Base-by-base conservation (phyloP, 345 rosid species). In the Schrenkiella parvula region DNA sequence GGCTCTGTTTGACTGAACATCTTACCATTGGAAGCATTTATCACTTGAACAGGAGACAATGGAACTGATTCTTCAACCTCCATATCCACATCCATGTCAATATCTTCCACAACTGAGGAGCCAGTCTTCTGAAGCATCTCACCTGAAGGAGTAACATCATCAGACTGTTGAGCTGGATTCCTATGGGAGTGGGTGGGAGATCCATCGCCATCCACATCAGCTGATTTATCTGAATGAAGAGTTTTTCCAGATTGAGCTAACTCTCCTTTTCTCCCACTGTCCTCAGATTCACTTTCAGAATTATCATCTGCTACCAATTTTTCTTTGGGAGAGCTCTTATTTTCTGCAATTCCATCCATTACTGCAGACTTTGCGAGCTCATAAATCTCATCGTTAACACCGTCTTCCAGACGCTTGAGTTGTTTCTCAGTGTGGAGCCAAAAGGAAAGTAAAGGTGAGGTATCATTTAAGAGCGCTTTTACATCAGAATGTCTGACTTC, bases 81-180 rank as follows among this genome's bases (percentile, higher is more conserved):
- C 98, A 95, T 91, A 81, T 95, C 98, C 60, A 95, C 90, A 73
- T 91, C 98, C 98, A 89, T 91, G 73, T 91, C 97, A 81, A 84
- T 74, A 79, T 88, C 97, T 67, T 83, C 97, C 75, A 65, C 86
- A 59, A 25, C 78, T 48, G 78, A 60, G 29, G 66, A 63, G 23
- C 65, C 70, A 47, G 64, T 73, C 71, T 74, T 76, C 44, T 63
- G 63, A 71, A 47, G 64, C 13, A 68, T 64, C 55, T 75, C 85
- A 70, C 43, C 81, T 48, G 55, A 39, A 38, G 68, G 59, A 59
- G 74, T 37, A 31, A 71, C 75, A 64, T 80, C 71, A 66, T 82
- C 64, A 38, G 64, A 65, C 75, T 79, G 83, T 60, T 73, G 77
- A 51, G 51, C 78, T 38, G 69, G 62, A 56, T 38, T 81, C 64